A percentile compares a stretch with the other conserved stretches of the same genome.
Evolutionary conservation across 2,329 filamentous ascomycete species (phyloP).

Genomic region (Torrubiellomyces zombiae): DNA sequence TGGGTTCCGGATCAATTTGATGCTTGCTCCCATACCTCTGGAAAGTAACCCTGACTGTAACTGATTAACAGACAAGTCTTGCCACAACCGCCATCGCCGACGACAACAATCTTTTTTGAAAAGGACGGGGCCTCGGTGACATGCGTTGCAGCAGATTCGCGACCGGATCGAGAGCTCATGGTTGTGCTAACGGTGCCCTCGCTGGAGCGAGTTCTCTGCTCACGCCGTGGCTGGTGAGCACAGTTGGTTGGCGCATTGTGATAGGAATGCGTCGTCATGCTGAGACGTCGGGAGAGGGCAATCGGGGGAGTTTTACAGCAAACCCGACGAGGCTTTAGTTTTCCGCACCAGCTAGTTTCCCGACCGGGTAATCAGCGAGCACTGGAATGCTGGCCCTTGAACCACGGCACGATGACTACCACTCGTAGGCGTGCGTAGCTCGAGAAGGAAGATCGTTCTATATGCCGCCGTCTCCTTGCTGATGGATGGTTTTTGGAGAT

Average conservation of each 20-base stretch:
- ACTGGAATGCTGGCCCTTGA: too few relatives aligned
- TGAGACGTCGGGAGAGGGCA: too few relatives aligned
- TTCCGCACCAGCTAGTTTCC: too few relatives aligned
- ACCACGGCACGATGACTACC: too few relatives aligned
- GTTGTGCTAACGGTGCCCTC: slow-evolving; percentile 82
- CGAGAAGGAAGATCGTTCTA: too few relatives aligned
- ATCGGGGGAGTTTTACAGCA: too few relatives aligned
- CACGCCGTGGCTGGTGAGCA: slow-evolving; percentile 23
- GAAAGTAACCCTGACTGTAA: slow-evolving; percentile 97
- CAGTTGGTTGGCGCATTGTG: slow-evolving; percentile 25
- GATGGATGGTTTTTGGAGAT: too few relatives aligned
- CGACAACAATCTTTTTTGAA: slow-evolving; percentile 98
- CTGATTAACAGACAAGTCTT: slow-evolving; percentile 98
- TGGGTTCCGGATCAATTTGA: neutral
- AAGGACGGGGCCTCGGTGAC: slow-evolving; percentile 83
- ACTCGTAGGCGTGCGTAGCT: too few relatives aligned
- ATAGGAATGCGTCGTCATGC: slow-evolving; percentile 39
- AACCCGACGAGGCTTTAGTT: too few relatives aligned
- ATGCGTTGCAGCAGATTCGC: slow-evolving; percentile 65
- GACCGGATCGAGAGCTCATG: slow-evolving; percentile 57
- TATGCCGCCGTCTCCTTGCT: too few relatives aligned
- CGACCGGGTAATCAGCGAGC: too few relatives aligned
- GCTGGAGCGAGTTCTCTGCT: slow-evolving; percentile 51
- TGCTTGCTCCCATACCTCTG: slow-evolving; percentile 55
- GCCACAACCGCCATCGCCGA: slow-evolving; percentile 92